Percentiles rank a stretch among this genome's conserved stretches.
phyloP scores from a whole-genome alignment of 169 alveolate species.

The Fabrea salina region DNA sequence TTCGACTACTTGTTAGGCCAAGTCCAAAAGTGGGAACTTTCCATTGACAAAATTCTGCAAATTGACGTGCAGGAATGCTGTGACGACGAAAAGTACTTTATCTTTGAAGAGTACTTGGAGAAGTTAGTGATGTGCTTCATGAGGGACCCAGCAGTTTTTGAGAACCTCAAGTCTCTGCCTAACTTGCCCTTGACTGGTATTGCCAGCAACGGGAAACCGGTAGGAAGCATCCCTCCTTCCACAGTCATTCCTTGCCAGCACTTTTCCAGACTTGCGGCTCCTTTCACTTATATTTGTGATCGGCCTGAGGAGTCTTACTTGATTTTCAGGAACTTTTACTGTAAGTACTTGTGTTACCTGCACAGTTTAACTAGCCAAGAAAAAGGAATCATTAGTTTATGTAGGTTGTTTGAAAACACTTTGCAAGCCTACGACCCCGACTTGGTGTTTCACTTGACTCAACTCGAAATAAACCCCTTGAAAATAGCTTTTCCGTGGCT shows the following conservation, averaged over 20 bases:
- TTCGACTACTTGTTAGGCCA: constrained; percentile 39
- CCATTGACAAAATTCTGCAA: constrained; percentile 38
- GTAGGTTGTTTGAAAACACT: constrained; percentile 52
- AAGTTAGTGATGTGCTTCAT: constrained; percentile 31
- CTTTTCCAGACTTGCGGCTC: constrained; percentile 36
- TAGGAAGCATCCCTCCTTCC: constrained; percentile 56
- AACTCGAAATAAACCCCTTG: constrained; percentile 51
- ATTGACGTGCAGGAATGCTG: constrained; percentile 42
- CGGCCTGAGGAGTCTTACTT: constrained; percentile 41
- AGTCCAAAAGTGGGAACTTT: constrained; percentile 53
- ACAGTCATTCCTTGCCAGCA: constrained; percentile 49
- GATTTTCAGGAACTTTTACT: constrained; percentile 41
- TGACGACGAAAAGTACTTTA: constrained; percentile 52
- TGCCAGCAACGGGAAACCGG: constrained; percentile 38
- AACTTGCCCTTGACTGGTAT: constrained; percentile 52
- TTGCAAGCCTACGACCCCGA: constrained; percentile 58
- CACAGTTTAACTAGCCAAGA: constrained; percentile 41
- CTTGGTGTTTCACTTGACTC: constrained; percentile 47
- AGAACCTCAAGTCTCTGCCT: constrained; percentile 38
- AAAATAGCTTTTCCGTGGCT: constrained; percentile 63
- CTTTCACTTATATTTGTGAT: constrained; percentile 42
- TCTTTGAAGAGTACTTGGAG: constrained; percentile 46
- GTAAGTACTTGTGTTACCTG: constrained; percentile 49
- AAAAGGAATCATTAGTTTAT: constrained; percentile 43
- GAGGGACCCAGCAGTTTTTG: constrained; percentile 48